These are phyloP conservation scores for Epichloe uncinata DNA, from an alignment of 2,329 filamentous ascomycete species.

Conservation along the genomic window DNA sequence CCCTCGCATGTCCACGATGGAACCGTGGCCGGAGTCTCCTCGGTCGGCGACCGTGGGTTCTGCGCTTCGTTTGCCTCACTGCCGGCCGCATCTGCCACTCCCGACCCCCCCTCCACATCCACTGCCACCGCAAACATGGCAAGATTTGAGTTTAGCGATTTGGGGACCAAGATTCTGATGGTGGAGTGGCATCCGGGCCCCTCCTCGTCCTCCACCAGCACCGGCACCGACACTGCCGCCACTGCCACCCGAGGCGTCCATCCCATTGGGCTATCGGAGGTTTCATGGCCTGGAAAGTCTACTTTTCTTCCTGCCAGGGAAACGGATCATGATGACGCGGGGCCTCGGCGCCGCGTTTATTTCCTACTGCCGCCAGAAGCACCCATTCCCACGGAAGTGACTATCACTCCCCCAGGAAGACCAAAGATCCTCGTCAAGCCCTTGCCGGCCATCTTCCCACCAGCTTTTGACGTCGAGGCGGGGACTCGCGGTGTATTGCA, in stretches of 20 bases:
- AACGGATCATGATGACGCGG: constrained; percentile 16
- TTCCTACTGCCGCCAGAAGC: constrained; percentile 66
- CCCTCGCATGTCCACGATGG: no score
- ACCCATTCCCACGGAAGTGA: constrained; percentile 58
- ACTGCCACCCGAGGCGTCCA: constrained; percentile 2
- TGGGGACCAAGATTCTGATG: constrained; percentile 86
- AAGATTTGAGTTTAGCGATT: constrained; percentile 78
- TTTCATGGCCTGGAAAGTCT: constrained; percentile 73
- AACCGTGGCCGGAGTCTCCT: constrained; percentile 20
- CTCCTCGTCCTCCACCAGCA: constrained; percentile 3
- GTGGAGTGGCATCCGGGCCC: constrained; percentile 61
- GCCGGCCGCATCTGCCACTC: constrained; percentile 1
- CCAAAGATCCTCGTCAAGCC: constrained; percentile 52
- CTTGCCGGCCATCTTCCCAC: constrained; percentile 74
- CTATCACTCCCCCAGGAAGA: constrained; percentile 36
- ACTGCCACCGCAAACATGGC: constrained; percentile 31
- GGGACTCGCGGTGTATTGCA: constrained; percentile 75
- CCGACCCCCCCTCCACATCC: constrained; percentile 3
- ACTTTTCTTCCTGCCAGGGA: constrained; percentile 51
- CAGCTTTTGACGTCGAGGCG: constrained; percentile 55
- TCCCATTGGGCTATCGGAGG: constrained; percentile 33
- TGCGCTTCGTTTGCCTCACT: background rate
- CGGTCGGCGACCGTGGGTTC: constrained; percentile 13
- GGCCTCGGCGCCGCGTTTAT: constrained; percentile 51
- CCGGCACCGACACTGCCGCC: background rate